phyloP scores from a whole-genome alignment of 1,284 basidiomycete species.

The Ustilago loliicola region DNA sequence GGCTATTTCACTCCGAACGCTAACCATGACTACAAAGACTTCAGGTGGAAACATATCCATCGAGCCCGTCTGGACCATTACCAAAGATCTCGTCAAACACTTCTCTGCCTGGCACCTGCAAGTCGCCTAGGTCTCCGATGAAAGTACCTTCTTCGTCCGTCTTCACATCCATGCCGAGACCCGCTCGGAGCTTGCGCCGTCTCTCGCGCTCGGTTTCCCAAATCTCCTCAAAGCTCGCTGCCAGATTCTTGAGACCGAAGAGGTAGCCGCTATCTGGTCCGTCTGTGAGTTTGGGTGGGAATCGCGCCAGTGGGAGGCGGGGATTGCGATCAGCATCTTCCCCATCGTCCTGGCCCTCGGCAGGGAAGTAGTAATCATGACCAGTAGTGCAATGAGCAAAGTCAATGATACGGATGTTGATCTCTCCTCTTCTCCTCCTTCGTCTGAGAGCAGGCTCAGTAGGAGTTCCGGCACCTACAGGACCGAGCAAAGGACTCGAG shows the following conservation, averaged over 20 bases:
- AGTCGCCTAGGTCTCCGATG: slow-evolving; percentile 55
- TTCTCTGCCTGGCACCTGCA: slow-evolving; percentile 61
- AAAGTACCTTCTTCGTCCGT: slow-evolving; percentile 40
- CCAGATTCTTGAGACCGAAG: slow-evolving; percentile 86
- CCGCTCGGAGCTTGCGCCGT: slow-evolving; percentile 27
- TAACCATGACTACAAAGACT: not conserved
- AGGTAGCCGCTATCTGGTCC: slow-evolving; percentile 94
- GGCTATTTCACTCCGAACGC: not conserved
- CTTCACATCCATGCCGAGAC: slow-evolving; percentile 8
- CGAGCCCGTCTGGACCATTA: slow-evolving; percentile 35
- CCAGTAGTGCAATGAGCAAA: slow-evolving; percentile 99
- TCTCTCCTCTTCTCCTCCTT: slow-evolving; percentile 79
- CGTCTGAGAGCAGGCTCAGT: slow-evolving; percentile 26
- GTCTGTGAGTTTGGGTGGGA: slow-evolving; percentile 89
- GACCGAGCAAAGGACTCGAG: slow-evolving; percentile 44
- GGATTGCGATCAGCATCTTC: not conserved
- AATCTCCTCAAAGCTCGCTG: slow-evolving; percentile 76
- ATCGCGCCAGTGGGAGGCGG: slow-evolving; percentile 71
- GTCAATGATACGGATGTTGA: slow-evolving; percentile 96
- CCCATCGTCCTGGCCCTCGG: slow-evolving; percentile 19
- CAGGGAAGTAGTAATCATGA: slow-evolving; percentile 81
- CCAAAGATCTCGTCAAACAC: slow-evolving; percentile 70
- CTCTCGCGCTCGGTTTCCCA: slow-evolving; percentile 60
- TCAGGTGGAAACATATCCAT: slow-evolving; percentile 61
- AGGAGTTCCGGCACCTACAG: slow-evolving; percentile 15